Evolutionary conservation across 345 rosid species (phyloP), one percentile per base, ranked within the genome.

Genomic region (Iberis pinnata): DNA sequence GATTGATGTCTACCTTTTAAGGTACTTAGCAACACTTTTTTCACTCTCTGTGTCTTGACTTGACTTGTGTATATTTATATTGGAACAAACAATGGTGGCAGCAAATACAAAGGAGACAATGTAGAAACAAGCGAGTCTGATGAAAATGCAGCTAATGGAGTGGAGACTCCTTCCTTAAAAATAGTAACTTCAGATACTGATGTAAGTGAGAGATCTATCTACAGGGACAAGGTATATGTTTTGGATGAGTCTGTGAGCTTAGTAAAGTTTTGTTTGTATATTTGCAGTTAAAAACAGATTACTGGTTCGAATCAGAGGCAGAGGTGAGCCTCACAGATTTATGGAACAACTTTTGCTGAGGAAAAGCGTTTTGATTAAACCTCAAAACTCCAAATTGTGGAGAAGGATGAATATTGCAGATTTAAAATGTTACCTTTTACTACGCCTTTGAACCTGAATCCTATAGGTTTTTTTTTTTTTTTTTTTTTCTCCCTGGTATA

Each of bases 301-400:
- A 86, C 46, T 82, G 95, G 95, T 74, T 86, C 67, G 63, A 12
- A 25, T 75, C 95, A 33, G 73, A 80, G 16, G 70, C 70, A 15
- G 61, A 66, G 27, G 74, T 76, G 66, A 70, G 82, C 73, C 49
- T 75, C 32, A 72, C 85, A 15, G 76, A 78, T 44, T 44, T 80
- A 69, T 86, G 90, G 95, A 69, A 63, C 59, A 57, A 58, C 19
- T 62, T 56, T 7, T 49, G 46, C 58, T 57, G 63, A 57, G 43
- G 36, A 37, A 2, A 9, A 6, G 10, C 4, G 1, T 26, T 4
- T 26, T 26, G 8, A 4, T 26, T 26, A 26, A 26, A 26, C 29
- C 4, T 26, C 0, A 26, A 26, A 26, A 26, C 4, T 4, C 8
- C 29, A 26, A 4, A 26, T 26, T 26, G 29, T 26, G 4, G 8